These are phyloP conservation scores for Panicum miliaceum DNA, from an alignment of 176 grass and related monocot genomes.

Conservation along the genomic window DNA sequence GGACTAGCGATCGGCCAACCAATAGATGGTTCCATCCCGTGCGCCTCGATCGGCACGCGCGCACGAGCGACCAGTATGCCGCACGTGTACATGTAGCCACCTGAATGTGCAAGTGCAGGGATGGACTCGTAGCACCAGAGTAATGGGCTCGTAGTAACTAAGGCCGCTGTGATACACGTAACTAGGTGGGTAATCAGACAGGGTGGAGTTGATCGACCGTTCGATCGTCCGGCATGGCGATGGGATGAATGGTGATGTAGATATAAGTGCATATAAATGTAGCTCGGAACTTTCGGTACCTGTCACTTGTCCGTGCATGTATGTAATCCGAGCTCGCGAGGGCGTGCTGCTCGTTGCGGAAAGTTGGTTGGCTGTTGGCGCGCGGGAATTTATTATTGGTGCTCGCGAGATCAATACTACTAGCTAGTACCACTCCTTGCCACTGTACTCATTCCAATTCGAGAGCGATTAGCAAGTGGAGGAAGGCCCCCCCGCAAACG, in stretches of 20 bases:
- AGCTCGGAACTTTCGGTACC: conserved; percentile 44
- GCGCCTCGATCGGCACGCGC: background rate
- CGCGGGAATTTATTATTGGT: conserved; percentile 45
- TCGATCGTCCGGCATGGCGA: background rate
- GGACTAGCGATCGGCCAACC: conserved; percentile 51
- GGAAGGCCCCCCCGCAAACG: background rate
- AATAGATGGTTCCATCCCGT: background rate
- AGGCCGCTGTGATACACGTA: conserved; percentile 31
- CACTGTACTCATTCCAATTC: background rate
- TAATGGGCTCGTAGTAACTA: conserved; percentile 11
- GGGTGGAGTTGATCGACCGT: background rate
- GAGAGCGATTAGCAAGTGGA: conserved; percentile 17
- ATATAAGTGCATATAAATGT: conserved; percentile 62
- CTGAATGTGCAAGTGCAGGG: conserved; percentile 23
- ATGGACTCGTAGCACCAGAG: conserved; percentile 5
- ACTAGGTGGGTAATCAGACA: conserved; percentile 20
- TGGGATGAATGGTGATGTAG: conserved; percentile 34
- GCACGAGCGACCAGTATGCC: too few species aligned
- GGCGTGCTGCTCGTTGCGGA: conserved; percentile 12
- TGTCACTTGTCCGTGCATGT: conserved; percentile 40
- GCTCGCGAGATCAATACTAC: background rate
- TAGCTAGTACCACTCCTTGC: background rate
- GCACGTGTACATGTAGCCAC: background rate
- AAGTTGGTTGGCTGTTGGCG: conserved; percentile 52
- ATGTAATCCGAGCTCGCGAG: conserved; percentile 7